phyloP scores from a whole-genome alignment of 2,329 filamentous ascomycete species.

The Arthrobotrys iridis region DNA sequence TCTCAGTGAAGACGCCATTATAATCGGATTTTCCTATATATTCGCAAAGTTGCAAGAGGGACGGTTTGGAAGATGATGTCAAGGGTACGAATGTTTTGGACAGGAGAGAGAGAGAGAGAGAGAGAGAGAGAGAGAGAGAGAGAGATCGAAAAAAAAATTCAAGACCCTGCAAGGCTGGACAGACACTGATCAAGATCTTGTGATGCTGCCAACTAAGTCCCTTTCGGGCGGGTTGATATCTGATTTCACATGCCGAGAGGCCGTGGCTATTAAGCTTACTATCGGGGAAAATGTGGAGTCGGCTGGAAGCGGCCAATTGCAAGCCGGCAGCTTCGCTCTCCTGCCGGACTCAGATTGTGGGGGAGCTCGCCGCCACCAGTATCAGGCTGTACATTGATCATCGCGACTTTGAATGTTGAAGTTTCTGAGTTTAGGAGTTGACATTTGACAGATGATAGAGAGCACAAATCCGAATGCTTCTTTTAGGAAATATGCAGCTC shows the following conservation, averaged over 20 bases:
- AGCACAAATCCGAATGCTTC: no score
- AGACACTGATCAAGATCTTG: conserved; percentile 1
- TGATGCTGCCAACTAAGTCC: conserved; percentile 23
- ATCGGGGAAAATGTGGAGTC: conserved; percentile 21
- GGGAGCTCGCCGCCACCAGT: conserved; percentile 2
- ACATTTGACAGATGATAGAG: no score
- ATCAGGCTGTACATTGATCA: neutral
- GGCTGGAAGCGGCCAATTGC: conserved; percentile 43
- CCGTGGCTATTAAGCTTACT: no score
- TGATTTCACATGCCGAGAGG: conserved; percentile 45
- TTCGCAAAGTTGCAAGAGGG: neutral
- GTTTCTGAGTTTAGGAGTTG: no score
- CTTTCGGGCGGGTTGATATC: neutral
- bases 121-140: neutral
- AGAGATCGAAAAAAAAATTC: conserved; percentile 19
- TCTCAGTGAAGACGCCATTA: conserved; percentile 47
- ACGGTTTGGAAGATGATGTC: neutral
- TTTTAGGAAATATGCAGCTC: no score
- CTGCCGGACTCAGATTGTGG: conserved; percentile 34
- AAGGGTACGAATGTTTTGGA: conserved; percentile 1
- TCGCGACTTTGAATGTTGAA: no score
- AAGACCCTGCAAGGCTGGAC: conserved; percentile 9
- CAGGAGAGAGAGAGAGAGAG: neutral
- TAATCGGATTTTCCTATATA: neutral
- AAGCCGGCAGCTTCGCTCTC: conserved; percentile 17